Percentiles rank a stretch among this genome's conserved stretches.
phyloP scores from a whole-genome alignment of 352 stramenopile genomes.

The Elongisporangium prolatum region DNA sequence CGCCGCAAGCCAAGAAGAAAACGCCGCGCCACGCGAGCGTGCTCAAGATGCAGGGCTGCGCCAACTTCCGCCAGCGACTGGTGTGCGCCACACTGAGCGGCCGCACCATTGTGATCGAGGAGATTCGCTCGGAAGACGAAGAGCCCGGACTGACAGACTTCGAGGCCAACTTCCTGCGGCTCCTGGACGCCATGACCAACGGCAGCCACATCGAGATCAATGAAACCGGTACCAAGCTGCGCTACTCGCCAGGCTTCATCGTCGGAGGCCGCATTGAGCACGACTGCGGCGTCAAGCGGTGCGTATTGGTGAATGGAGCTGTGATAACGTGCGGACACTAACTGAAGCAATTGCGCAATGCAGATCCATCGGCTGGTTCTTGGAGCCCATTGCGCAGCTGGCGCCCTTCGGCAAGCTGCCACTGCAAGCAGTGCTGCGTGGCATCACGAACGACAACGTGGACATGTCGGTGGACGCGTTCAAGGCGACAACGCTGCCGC shows the following conservation, averaged over 20 bases:
- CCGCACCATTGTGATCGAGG: conserved; percentile 91
- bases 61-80: conserved; percentile 94
- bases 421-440: conserved; percentile 91
- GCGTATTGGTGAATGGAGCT: conserved; percentile 1
- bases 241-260: conserved; percentile 95
- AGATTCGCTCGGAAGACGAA: conserved; percentile 94
- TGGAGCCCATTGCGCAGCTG: conserved; percentile 97
- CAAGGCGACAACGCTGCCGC: conserved; percentile 91
- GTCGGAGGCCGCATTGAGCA: conserved; percentile 94
- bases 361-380: conserved; percentile 96
- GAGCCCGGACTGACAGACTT: conserved; percentile 94
- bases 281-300: conserved; percentile 88
- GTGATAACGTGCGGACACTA: not conserved
- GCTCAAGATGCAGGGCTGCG: conserved; percentile 70
- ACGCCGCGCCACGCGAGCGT: conserved; percentile 32
- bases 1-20: conserved; percentile 20
- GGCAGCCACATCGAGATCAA: conserved; percentile 99
- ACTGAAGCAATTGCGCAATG: not conserved
- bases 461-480: conserved; percentile 94
- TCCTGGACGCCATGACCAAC: conserved; percentile 97
- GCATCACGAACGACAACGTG: conserved; percentile 94
- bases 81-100: conserved; percentile 91
- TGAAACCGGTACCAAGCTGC: conserved; percentile 96
- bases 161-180: conserved; percentile 95
- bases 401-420: conserved; percentile 97